These are phyloP conservation scores for Persicaria tinctoria DNA, from an alignment of 148 eudicot genomes.

Conservation along the genomic window DNA sequence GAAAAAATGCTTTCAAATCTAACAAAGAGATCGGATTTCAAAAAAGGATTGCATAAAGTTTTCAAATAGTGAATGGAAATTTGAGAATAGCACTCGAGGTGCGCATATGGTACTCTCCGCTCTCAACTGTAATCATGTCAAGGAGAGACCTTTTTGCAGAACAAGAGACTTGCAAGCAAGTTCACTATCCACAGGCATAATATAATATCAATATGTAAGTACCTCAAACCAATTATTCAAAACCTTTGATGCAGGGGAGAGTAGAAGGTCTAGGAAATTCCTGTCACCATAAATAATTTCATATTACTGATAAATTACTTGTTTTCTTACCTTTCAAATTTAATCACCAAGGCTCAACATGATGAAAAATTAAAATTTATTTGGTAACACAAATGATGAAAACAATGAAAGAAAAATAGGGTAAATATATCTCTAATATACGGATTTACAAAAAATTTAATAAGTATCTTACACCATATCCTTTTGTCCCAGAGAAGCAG, in stretches of 20 bases:
- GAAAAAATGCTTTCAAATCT: background rate
- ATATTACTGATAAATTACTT: background rate
- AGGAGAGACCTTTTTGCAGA: background rate
- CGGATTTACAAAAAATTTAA: too few species aligned
- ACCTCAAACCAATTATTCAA: slow-evolving; percentile 99
- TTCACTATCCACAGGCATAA: background rate
- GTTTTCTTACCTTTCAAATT: background rate
- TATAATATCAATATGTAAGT: slow-evolving; percentile 11
- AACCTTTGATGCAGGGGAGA: slow-evolving; percentile 94
- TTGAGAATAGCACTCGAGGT: background rate
- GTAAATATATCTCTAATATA: background rate
- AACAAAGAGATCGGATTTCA: background rate
- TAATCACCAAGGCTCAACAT: background rate
- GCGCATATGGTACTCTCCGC: background rate
- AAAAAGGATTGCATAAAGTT: background rate
- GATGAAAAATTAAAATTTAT: background rate
- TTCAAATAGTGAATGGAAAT: background rate
- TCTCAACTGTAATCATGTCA: background rate
- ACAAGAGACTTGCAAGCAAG: background rate
- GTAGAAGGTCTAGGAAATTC: slow-evolving; percentile 81
- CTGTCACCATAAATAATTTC: slow-evolving; percentile 34
- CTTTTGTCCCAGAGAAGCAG: slow-evolving; percentile 72
- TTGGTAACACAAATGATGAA: background rate
- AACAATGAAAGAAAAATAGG: background rate
- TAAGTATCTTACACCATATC: slow-evolving; percentile 71